Conservation (phyloP, 306 rosid genomes). For the Sicyos baderoa region DNA sequence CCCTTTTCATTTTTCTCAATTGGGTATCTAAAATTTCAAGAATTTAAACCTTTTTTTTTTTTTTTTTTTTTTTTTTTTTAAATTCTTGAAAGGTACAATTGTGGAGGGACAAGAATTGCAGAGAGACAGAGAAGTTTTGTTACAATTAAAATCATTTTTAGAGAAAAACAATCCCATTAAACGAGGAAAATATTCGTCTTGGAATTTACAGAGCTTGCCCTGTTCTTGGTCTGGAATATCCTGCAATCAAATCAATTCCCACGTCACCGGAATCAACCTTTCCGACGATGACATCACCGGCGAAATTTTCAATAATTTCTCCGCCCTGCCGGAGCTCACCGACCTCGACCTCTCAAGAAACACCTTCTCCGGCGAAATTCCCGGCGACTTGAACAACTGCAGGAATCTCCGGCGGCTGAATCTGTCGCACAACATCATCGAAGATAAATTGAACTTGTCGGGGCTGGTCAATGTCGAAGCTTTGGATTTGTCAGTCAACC, state of each 20-base stretch:
- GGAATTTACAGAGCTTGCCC: slow-evolving; percentile 45
- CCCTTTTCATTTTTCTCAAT: not conserved
- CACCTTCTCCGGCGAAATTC: slow-evolving; percentile 45
- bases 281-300: slow-evolving; percentile 38
- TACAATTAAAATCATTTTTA: slow-evolving; percentile 42
- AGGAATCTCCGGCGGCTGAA: slow-evolving; percentile 50
- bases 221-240: slow-evolving; percentile 59
- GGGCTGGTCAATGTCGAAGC: slow-evolving; percentile 43
- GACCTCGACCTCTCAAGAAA: slow-evolving; percentile 65
- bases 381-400: slow-evolving; percentile 48
- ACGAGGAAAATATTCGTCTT: slow-evolving; percentile 44
- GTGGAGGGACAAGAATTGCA: slow-evolving; percentile 44
- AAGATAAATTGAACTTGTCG: slow-evolving; percentile 36
- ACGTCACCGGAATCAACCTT: slow-evolving; percentile 49
- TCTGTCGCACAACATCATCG: slow-evolving; percentile 55
- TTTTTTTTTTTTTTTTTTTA: not conserved
- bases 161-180: slow-evolving; percentile 39
- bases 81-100: slow-evolving; percentile 23
- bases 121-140: slow-evolving; percentile 49
- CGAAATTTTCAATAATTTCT: slow-evolving; percentile 52
- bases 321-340: slow-evolving; percentile 45
- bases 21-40: not conserved
- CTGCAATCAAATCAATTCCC: slow-evolving; percentile 33
- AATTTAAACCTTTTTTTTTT: too few relatives aligned
- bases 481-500: slow-evolving; percentile 59